These are phyloP conservation scores for Pseudogymnoascus sp. DNA, from an alignment of 2,329 filamentous ascomycete species.

Conservation along the genomic window DNA sequence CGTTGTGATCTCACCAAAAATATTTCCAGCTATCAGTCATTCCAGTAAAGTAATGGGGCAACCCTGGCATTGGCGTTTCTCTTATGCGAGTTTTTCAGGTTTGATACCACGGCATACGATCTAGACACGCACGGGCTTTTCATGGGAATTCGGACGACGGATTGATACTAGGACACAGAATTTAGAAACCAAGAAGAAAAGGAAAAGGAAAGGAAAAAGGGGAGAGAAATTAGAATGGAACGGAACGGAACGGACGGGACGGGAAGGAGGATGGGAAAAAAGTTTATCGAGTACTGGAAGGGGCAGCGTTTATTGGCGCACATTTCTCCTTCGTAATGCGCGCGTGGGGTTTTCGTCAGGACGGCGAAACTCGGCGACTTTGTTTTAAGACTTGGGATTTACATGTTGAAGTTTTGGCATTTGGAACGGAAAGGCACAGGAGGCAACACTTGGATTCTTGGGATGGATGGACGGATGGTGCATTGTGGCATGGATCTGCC, in stretches of 20 bases:
- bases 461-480: constrained; percentile 8
- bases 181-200: background rate
- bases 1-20: background rate
- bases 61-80: constrained; percentile 8
- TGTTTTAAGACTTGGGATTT: constrained; percentile 5
- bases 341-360: constrained; percentile 1
- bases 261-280: background rate
- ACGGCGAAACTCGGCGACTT: constrained; percentile 3
- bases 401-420: background rate
- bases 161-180: constrained; percentile 7
- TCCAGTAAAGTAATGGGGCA: constrained; percentile 5
- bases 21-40: constrained; percentile 10
- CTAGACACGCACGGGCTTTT: constrained; percentile 8
- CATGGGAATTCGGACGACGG: constrained; percentile 9
- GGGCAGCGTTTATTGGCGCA: background rate
- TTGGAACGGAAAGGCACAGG: constrained; percentile 9
- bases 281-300: background rate
- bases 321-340: background rate
- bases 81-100: constrained; percentile 6
- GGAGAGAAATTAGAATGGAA: background rate
- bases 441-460: constrained; percentile 5
- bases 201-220: background rate
- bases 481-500: constrained; percentile 7
- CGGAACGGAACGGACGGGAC: background rate
- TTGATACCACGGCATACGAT: constrained; percentile 2